These are phyloP conservation scores for Metschnikowia chrysomelidarum DNA, from an alignment of 805 yeast genomes.

Conservation along the genomic window DNA sequence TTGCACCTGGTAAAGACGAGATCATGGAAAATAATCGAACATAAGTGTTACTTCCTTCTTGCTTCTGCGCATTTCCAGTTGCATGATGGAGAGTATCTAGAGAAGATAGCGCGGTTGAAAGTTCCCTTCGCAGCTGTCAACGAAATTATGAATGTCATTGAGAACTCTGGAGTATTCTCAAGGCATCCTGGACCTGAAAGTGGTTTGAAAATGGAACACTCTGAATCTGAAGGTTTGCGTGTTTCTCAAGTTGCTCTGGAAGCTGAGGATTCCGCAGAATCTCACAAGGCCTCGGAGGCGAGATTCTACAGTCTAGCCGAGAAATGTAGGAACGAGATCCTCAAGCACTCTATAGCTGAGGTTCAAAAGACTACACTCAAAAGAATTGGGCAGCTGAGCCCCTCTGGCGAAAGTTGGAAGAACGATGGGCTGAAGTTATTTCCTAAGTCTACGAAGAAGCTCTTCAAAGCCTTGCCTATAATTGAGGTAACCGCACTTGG, in stretches of 20 bases:
- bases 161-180: conserved; percentile 1
- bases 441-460: conserved; percentile 34
- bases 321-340: conserved; percentile 48
- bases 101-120: conserved; percentile 21
- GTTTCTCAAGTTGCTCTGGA: not conserved
- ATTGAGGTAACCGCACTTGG: conserved; percentile 20
- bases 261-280: conserved; percentile 17
- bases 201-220: not conserved
- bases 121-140: conserved; percentile 8
- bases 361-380: conserved; percentile 27
- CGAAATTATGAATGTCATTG: conserved; percentile 4
- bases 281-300: conserved; percentile 47
- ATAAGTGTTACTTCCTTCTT: conserved; percentile 72
- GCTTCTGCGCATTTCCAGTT: conserved; percentile 71
- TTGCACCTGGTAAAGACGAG: conserved; percentile 35
- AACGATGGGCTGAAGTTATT: conserved; percentile 32
- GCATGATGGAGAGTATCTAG: conserved; percentile 34
- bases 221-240: not conserved
- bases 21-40: conserved; percentile 59
- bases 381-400: conserved; percentile 24
- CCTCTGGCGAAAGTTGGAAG: conserved; percentile 11
- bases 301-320: conserved; percentile 62
- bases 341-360: conserved; percentile 42
- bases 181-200: not conserved
- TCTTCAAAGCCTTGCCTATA: conserved; percentile 30